Evolutionary conservation across 331 rosid genomes (phyloP), one percentile per base, ranked within the genome.

Genomic region (Saraca asoca): DNA sequence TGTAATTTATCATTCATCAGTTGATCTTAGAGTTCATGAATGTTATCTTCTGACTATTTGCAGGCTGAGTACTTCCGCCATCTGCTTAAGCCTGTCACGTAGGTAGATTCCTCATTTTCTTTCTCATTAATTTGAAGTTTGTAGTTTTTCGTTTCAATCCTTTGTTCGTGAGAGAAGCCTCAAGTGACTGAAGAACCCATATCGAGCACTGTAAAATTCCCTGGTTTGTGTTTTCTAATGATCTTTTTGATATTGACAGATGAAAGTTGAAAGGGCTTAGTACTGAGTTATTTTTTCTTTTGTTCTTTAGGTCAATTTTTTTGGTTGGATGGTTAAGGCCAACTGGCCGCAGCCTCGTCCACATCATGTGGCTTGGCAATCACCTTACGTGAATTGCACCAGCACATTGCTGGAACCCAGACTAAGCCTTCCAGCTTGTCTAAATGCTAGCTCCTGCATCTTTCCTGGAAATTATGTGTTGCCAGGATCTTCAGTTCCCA

Each of bases 41-140:
- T 39, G 10, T 39, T 39, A 6, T 39, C 43, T 39, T 39, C 43
- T 64, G 64, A 62, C 63, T 17, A 31, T 53, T 33, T 84, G 76
- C 94, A 91, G 97, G 97, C 95, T 45, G 94, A 91, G 55, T 91
- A 91, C 77, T 91, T 91, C 71, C 95, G 97, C 37, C 88, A 86
- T 7, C 76, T 91, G 83, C 97, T 91, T 58, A 91, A 91, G 79
- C 97, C 97, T 61, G 31, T 24, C 31, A 24, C 31, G 31, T 24
- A 24, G 31, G 31, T 3, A 24, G 31, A 24, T 24, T 24, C 31
- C 2, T 1, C 31, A 24, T 24, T 24, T 24, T 24, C 31, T 24
- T 24, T 24, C 31, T 1, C 31, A 1, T 24, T 24, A 24, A 24
- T 1, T 24, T 24, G 31, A 24, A 24, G 31, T 24, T 1, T 24